Percentiles rank a stretch among this genome's conserved stretches.
Conservation (phyloP, 768 basidiomycete genomes). For the Gymnopilus junonius region DNA sequence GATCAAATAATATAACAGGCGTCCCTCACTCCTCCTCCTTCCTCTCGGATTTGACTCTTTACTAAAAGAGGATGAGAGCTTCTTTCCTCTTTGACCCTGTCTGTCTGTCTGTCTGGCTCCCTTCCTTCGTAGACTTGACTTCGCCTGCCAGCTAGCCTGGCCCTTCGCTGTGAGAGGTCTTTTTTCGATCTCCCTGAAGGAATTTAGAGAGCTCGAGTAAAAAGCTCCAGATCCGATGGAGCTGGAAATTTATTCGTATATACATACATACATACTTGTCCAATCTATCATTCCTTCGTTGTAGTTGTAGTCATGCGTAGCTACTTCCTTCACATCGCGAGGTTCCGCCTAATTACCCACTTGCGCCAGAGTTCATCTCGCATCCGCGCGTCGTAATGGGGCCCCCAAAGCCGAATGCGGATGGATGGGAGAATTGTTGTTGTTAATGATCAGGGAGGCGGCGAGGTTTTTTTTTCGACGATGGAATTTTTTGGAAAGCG, state of each 20-base stretch:
- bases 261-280: no score
- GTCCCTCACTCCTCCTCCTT: neutral
- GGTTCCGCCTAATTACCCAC: neutral
- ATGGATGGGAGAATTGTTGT: neutral
- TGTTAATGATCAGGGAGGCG: neutral
- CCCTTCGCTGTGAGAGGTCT: neutral
- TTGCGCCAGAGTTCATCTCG: neutral
- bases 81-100: neutral
- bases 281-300: constrained; percentile 4
- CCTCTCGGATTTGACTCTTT: constrained; percentile 3
- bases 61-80: neutral
- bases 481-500: neutral
- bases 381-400: neutral
- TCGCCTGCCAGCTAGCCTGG: neutral
- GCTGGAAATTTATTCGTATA: no score
- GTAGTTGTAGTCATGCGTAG: neutral
- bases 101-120: neutral
- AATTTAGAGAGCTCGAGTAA: neutral
- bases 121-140: neutral
- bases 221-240: neutral
- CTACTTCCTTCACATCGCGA: neutral
- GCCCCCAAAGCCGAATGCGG: neutral
- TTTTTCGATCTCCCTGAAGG: neutral
- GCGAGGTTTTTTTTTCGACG: neutral
- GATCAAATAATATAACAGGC: constrained; percentile 1